phyloP scores from a whole-genome alignment of 345 rosid genomes.

The Xanthoceras sorbifolium region DNA sequence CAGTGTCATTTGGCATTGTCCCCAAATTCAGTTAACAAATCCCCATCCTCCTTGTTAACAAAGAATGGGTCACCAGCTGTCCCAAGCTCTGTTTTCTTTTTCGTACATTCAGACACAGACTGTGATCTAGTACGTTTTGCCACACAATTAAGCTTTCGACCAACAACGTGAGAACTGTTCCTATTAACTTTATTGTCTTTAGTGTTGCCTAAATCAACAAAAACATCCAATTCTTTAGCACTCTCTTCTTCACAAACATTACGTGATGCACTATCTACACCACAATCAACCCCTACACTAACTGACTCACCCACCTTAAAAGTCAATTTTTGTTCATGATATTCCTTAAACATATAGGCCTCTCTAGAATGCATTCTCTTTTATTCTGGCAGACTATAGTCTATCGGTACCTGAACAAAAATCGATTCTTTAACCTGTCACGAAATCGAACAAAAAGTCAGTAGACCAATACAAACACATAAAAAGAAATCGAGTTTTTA shows the following conservation, averaged over 20 bases:
- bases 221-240: neutral
- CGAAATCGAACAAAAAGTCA: neutral
- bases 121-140: slow-evolving; percentile 30
- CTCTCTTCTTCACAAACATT: neutral
- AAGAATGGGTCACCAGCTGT: slow-evolving; percentile 8
- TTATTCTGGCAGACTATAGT: slow-evolving; percentile 12
- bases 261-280: neutral
- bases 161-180: neutral
- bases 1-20: neutral
- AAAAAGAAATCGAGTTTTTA: neutral
- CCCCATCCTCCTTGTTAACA: neutral
- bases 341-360: neutral
- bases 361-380: slow-evolving; percentile 24
- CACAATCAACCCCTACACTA: neutral
- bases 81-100: slow-evolving; percentile 11
- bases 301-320: neutral
- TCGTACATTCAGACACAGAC: neutral
- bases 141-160: neutral
- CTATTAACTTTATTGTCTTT: neutral
- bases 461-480: neutral
- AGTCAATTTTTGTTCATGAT: neutral
- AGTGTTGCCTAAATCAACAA: neutral
- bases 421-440: neutral
- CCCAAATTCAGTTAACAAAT: neutral
- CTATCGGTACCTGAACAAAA: neutral